These are phyloP conservation scores for Agrocybe pediades DNA, from an alignment of 768 basidiomycete genomes.

Conservation along the genomic window DNA sequence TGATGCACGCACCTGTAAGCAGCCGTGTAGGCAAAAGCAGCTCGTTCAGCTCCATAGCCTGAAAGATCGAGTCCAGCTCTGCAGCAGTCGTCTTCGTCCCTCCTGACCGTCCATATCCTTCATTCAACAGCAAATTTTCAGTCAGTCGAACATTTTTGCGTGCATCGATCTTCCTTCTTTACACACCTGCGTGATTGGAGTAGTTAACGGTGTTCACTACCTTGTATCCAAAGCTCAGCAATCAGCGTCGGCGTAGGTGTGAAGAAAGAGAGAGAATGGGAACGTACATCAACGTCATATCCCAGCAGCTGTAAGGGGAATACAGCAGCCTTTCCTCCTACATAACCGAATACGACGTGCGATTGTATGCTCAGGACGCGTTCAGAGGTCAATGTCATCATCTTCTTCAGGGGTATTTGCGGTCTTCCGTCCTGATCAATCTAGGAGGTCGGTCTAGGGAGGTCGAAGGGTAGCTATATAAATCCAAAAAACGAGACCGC, in stretches of 20 bases:
- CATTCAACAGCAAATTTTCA: background rate
- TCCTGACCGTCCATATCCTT: slow-evolving; percentile 83
- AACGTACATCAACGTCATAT: slow-evolving; percentile 90
- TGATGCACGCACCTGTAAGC: slow-evolving; percentile 65
- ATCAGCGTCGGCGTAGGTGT: too few relatives aligned
- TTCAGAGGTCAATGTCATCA: slow-evolving; percentile 25
- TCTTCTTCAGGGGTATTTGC: background rate
- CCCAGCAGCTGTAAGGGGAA: slow-evolving; percentile 85
- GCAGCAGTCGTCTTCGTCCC: slow-evolving; percentile 78
- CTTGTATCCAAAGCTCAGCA: slow-evolving; percentile 36
- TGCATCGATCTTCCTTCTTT: background rate
- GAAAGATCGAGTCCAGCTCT: slow-evolving; percentile 78
- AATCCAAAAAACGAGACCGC: too few relatives aligned
- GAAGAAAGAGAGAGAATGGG: background rate
- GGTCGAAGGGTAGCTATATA: too few relatives aligned
- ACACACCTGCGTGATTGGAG: slow-evolving; percentile 86
- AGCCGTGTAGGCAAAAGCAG: slow-evolving; percentile 71
- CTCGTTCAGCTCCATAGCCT: slow-evolving; percentile 73
- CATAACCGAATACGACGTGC: slow-evolving; percentile 93
- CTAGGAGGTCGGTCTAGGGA: too few relatives aligned
- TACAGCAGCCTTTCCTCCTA: slow-evolving; percentile 81
- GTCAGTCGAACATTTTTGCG: background rate
- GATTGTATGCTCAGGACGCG: slow-evolving; percentile 90
- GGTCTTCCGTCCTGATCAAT: too few relatives aligned
- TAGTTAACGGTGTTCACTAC: slow-evolving; percentile 92